Conservation (phyloP, 257 asterid species). For the Nicotiana benthamiana region DNA sequence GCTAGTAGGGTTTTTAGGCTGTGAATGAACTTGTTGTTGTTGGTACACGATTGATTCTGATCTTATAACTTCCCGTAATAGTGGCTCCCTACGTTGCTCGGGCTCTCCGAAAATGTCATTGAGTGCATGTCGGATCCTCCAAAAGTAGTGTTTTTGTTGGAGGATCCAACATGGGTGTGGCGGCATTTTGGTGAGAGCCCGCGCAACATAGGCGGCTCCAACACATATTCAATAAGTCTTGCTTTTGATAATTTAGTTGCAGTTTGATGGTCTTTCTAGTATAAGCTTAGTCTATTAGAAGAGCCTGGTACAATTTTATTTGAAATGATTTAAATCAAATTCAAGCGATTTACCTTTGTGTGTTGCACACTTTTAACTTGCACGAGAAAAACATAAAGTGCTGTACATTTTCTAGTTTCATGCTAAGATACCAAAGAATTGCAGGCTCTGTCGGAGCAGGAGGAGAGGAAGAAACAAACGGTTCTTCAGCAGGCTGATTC, state of each 20-base stretch:
- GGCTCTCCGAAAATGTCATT: too few species aligned
- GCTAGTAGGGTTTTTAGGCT: neutral
- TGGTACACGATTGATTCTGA: neutral
- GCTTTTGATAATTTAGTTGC: neutral
- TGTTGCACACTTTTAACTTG: neutral
- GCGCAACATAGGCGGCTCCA: neutral
- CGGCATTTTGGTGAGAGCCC: too few species aligned
- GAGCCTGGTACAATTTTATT: neutral
- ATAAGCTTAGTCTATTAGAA: neutral
- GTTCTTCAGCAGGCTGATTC: conserved; percentile 13
- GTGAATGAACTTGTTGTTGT: neutral
- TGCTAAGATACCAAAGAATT: neutral
- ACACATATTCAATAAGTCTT: neutral
- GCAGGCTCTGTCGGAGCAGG: conserved; percentile 55
- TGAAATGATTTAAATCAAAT: neutral
- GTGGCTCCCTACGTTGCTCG: neutral
- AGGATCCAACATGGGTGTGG: too few species aligned
- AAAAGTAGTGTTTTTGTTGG: too few species aligned
- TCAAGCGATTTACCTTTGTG: neutral
- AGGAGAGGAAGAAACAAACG: conserved; percentile 44
- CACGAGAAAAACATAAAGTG: neutral
- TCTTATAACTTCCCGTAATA: neutral
- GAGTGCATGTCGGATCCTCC: too few species aligned
- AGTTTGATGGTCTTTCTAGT: neutral
- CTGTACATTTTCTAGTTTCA: neutral